phyloP scores from a whole-genome alignment of 2,329 filamentous ascomycete genomes.

The Lachnellula hyalina region DNA sequence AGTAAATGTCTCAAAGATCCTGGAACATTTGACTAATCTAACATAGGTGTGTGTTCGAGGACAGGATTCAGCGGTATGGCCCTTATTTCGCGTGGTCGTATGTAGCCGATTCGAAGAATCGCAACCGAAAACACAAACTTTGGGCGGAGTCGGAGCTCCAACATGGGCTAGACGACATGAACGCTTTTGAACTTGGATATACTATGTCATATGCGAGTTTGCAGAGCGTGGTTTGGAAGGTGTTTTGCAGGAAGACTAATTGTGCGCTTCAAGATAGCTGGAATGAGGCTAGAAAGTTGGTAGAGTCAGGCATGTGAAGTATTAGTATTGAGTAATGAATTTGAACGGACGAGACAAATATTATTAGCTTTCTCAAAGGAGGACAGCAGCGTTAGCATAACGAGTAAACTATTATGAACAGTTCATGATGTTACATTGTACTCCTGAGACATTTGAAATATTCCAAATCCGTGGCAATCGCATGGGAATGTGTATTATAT shows the following conservation, averaged over 20 bases:
- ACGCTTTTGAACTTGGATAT: conserved; percentile 23
- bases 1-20: neutral
- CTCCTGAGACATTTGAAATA: too few relatives aligned
- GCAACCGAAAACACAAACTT: conserved; percentile 6
- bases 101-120: conserved; percentile 10
- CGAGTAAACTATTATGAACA: too few relatives aligned
- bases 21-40: neutral
- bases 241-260: conserved; percentile 19
- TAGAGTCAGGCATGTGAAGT: conserved; percentile 18
- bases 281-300: conserved; percentile 17
- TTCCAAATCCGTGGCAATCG: too few relatives aligned
- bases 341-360: conserved; percentile 1
- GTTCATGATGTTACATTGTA: too few relatives aligned
- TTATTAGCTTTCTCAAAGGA: too few relatives aligned
- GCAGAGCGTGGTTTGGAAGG: conserved; percentile 26
- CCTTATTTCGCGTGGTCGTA: conserved; percentile 24
- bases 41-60: conserved; percentile 22
- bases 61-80: conserved; percentile 22
- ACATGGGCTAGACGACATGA: conserved; percentile 23
- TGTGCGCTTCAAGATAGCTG: conserved; percentile 19
- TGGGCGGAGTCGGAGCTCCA: conserved; percentile 18
- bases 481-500: too few relatives aligned
- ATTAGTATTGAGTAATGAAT: too few relatives aligned
- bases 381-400: too few relatives aligned
- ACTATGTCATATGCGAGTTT: conserved; percentile 26